Base-by-base conservation (phyloP, 305 asterid species). In the Rubia balearica region DNA sequence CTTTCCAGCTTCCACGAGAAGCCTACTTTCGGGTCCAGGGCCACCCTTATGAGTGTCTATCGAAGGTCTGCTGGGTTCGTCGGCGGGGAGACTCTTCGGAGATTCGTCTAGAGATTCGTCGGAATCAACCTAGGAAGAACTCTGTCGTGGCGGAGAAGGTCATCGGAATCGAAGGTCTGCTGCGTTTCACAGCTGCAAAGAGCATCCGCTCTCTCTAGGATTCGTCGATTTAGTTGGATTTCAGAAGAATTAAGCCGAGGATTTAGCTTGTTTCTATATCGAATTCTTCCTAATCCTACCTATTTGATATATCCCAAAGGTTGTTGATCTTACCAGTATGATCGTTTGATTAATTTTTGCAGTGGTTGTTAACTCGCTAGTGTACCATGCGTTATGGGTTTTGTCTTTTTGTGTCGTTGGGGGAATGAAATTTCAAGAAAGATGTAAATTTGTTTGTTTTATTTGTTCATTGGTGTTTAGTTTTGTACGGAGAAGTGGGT, bases 161-260 rank as follows among this genome's bases (percentile, higher is more conserved):
- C 30, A 27, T 27, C 30, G 30, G 30, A 27, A 27, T 27, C 1
- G 30, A 27, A 27, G 30, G 30, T 27, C 30, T 27, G 76, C 62
- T 67, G 72, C 76, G 38, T 12, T 5, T 21, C 55, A 64, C 73
- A 68, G 78, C 68, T 74, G 73, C 61, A 8, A 59, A 5, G 13
- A 24, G 68, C 73, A 43, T 41, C 41, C 14, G 7, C 61, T 19
- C 59, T 51, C 72, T 61, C 66, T 69, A 53, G 71, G 75, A 68
- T 70, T 75, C 62, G 13, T 64, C 43, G 55, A n/a, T 62, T 48
- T 12, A 65, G 48, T 14, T 19, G 11, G 69, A 17, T 64, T 55
- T 19, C 16, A 14, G 8, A 19, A 45, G n/a, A 6, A 62, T 42
- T 46, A 69, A 51, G 42, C 53, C 61, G 78, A 49, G 22, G 22